These are phyloP conservation scores for Stagonosporopsis vannaccii DNA, from an alignment of 2,329 filamentous ascomycete species.

Conservation along the genomic window DNA sequence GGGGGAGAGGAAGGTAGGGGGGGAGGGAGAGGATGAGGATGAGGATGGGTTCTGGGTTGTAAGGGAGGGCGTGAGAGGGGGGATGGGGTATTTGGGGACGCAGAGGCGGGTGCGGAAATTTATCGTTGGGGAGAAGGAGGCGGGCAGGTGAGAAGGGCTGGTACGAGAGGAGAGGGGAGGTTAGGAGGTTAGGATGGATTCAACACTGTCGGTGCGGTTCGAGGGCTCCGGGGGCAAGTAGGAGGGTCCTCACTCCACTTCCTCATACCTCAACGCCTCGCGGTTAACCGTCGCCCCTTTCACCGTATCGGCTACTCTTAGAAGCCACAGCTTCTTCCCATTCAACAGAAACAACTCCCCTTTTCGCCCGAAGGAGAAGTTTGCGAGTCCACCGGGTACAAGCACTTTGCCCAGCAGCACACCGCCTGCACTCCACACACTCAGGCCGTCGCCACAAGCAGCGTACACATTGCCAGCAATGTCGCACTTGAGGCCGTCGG, in stretches of 20 bases:
- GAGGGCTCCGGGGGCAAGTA: too few species aligned
- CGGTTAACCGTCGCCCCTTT: conserved; percentile 22
- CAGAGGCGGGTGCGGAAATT: conserved; percentile 43
- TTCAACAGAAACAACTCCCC: conserved; percentile 59
- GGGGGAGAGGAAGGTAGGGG: conserved; percentile 18
- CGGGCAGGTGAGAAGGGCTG: background rate
- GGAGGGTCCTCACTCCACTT: too few species aligned
- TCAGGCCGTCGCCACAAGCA: conserved; percentile 58
- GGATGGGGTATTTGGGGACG: conserved; percentile 43
- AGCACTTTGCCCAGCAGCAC: conserved; percentile 50
- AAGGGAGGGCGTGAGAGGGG: conserved; percentile 23
- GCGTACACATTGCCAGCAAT: conserved; percentile 60
- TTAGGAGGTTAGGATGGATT: too few species aligned
- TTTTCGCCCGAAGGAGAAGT: conserved; percentile 57
- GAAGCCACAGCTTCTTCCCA: conserved; percentile 39
- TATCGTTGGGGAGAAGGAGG: conserved; percentile 15
- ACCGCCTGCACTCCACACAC: conserved; percentile 57
- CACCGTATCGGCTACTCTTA: conserved; percentile 13
- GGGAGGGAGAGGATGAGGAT: background rate
- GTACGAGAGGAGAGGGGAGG: background rate
- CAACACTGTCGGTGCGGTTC: too few species aligned
- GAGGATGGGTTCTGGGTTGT: conserved; percentile 35
- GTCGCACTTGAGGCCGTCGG: conserved; percentile 36
- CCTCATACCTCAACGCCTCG: conserved; percentile 12
- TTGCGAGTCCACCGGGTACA: conserved; percentile 51